A percentile compares a stretch with the other conserved stretches of the same genome.
Conservation (phyloP, 176 grass and related monocot genomes). For the Carex myosuroides region DNA sequence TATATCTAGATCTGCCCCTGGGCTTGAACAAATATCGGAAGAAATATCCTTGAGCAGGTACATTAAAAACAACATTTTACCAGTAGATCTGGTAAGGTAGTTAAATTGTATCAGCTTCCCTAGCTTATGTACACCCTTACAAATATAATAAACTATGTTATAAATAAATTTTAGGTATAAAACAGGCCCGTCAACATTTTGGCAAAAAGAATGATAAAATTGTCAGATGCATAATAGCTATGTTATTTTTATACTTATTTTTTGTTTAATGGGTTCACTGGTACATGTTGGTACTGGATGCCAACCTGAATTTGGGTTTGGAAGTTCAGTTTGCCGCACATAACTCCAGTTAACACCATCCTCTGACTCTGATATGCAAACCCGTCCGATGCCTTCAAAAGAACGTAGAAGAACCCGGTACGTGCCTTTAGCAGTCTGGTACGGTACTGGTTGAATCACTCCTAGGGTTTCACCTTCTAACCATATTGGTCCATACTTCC, state of each 20-base stretch:
- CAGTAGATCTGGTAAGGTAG: neutral
- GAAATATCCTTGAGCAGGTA: too few species aligned
- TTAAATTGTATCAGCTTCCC: neutral
- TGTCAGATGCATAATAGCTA: neutral
- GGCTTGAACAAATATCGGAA: neutral
- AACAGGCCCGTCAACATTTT: neutral
- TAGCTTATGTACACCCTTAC: neutral
- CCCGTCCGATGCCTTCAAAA: constrained; percentile 43
- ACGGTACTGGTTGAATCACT: constrained; percentile 94
- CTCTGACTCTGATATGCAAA: constrained; percentile 68
- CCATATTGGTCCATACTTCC: constrained; percentile 78
- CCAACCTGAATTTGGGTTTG: constrained; percentile 86
- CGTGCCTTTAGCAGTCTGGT: constrained; percentile 49
- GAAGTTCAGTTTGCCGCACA: constrained; percentile 51
- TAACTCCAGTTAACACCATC: constrained; percentile 72
- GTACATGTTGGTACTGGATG: neutral
- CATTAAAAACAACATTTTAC: neutral
- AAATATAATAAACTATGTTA: neutral
- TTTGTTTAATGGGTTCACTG: neutral
- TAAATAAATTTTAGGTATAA: neutral
- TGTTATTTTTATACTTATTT: neutral
- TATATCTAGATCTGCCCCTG: too few species aligned
- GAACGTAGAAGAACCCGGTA: constrained; percentile 74
- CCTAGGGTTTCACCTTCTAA: constrained; percentile 65
- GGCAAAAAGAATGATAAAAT: neutral